phyloP scores from a whole-genome alignment of 2,329 filamentous ascomycete genomes.

The Hirsutella thompsonii region DNA sequence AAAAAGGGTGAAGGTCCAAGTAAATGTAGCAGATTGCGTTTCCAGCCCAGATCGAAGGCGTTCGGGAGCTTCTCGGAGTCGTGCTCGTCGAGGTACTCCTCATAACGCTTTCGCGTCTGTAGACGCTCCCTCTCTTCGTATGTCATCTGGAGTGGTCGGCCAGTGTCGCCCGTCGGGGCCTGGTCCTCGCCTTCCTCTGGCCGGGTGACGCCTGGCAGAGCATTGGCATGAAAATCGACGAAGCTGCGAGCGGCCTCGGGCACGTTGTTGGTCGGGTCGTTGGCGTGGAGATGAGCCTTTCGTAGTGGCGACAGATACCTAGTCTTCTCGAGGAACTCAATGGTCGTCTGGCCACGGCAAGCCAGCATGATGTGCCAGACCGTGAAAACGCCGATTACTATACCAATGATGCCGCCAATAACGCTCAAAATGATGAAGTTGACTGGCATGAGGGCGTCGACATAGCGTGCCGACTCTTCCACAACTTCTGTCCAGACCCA shows the following conservation, averaged over 20 bases:
- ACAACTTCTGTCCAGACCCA: conserved; percentile 85
- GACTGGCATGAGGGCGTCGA: conserved; percentile 69
- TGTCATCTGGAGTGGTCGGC: conserved; percentile 30
- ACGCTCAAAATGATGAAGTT: conserved; percentile 86
- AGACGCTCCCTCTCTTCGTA: conserved; percentile 43
- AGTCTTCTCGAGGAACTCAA: conserved; percentile 92
- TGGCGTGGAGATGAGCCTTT: conserved; percentile 51
- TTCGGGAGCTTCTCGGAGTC: conserved; percentile 81
- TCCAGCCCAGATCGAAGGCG: conserved; percentile 83
- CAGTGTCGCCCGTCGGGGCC: conserved; percentile 12
- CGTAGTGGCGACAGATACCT: conserved; percentile 76
- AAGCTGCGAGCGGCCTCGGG: conserved; percentile 55
- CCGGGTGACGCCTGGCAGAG: conserved; percentile 64
- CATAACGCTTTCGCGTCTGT: conserved; percentile 41
- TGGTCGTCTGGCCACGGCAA: conserved; percentile 73
- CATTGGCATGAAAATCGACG: conserved; percentile 70
- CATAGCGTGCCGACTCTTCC: conserved; percentile 52
- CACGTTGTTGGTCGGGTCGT: conserved; percentile 35
- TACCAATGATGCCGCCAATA: conserved; percentile 76
- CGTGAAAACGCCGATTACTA: conserved; percentile 83
- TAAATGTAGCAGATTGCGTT: conserved; percentile 65
- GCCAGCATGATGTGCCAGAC: conserved; percentile 83
- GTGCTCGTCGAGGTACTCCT: conserved; percentile 76
- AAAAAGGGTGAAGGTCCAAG: conserved; percentile 62
- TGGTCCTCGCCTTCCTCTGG: conserved; percentile 67